Base-by-base conservation (phyloP, 1,139 yeast genomes). In the Geotrichum macrosporum region DNA sequence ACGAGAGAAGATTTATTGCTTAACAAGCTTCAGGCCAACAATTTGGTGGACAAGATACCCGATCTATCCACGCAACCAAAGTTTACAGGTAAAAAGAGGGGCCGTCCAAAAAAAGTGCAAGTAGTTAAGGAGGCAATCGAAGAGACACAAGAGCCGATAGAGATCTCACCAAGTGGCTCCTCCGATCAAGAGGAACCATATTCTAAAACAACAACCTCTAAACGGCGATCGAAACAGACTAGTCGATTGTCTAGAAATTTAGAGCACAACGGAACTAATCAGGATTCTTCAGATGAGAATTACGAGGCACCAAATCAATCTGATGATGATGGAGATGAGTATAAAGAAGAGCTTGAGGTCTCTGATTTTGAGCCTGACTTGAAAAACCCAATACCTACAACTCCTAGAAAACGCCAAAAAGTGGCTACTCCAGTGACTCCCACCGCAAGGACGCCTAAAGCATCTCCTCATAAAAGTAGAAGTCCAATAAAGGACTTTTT, bases 401-500 rank as follows among this genome's bases (percentile, higher is more conserved):
- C 50, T 13, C 50, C 45, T 4, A 27, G 36, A n/a, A 45, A 45
- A 24, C 29, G 35, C 6, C 22, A 40, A 21, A 38, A 18, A 22
- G 39, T 31, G 12, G 15, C 40, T n/a, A 20, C 26, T 2, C 37
- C 44, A 12, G 18, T 35, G 8, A 35, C 47, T 3, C 41, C 47
- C n/a, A 44, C 41, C 9, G 34, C 33, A 2, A 22, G 27, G 15
- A 44, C 42, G 8, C 47, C 42, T 16, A 33, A 37, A 22, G 18
- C 45, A 1, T 41, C 45, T 8, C 47, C 47, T 5, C 41, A 33
- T 8, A 44, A 35, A 20, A 41, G 33, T 22, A 40, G 32, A 19
- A 40, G 45, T 6, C 48, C 48, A n/a, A 39, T 45, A 2, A 45
- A 45, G 30, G 48, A 45, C 24, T 29, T 45, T 24, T 29, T 45